phyloP scores from a whole-genome alignment of 768 basidiomycete species.

The Lactarius hengduanensis region DNA sequence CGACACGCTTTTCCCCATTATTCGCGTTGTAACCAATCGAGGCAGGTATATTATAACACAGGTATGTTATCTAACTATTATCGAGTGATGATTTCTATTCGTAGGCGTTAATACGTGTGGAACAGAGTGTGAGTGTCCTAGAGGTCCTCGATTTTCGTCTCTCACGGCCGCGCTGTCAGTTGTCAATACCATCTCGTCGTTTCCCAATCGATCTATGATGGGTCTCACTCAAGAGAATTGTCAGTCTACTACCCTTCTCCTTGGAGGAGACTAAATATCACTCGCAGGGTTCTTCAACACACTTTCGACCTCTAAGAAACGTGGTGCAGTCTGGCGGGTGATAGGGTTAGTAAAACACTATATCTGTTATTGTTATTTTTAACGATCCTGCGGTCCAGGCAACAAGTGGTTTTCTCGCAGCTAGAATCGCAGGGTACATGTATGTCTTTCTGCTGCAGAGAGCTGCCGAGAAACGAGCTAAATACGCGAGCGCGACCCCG shows the following conservation, averaged over 20 bases:
- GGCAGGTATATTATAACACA: constrained; percentile 50
- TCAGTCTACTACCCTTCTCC: constrained; percentile 28
- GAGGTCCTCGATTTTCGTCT: neutral
- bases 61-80: constrained; percentile 35
- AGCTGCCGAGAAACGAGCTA: neutral
- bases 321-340: constrained; percentile 55
- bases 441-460: constrained; percentile 31
- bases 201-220: constrained; percentile 51
- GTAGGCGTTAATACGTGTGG: neutral
- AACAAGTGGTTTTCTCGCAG: constrained; percentile 57
- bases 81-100: constrained; percentile 14
- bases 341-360: constrained; percentile 44
- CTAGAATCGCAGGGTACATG: constrained; percentile 41
- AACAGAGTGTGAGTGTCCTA: constrained; percentile 21
- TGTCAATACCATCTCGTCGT: constrained; percentile 44
- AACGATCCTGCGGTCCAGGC: constrained; percentile 35
- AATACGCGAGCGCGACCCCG: constrained; percentile 33
- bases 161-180: constrained; percentile 28
- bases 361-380: constrained; percentile 1
- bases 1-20: neutral
- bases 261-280: neutral
- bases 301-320: constrained; percentile 43
- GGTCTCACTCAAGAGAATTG: constrained; percentile 55
- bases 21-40: neutral
- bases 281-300: constrained; percentile 48